Evolutionary conservation across 768 basidiomycete species (phyloP).

Genomic region (Lentinula guzmanii): DNA sequence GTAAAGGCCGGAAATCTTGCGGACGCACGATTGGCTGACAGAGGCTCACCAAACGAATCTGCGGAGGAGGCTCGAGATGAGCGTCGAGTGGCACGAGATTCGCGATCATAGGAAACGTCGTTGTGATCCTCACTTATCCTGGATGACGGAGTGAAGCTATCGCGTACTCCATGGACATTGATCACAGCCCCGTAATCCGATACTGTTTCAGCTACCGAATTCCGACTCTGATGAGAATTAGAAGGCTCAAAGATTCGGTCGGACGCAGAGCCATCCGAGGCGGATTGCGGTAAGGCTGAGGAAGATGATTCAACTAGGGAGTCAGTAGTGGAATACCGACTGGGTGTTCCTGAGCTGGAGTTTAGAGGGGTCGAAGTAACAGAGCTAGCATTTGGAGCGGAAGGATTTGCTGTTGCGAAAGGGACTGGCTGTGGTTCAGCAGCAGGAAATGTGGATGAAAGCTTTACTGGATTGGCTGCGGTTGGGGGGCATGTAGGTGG

Average conservation of each 20-base stretch:
- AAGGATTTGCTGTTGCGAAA: background rate
- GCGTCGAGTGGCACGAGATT: constrained; percentile 10
- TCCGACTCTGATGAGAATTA: constrained; percentile 5
- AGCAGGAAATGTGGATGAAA: background rate
- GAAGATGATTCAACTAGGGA: background rate
- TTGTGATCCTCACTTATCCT: background rate
- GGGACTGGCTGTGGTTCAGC: background rate
- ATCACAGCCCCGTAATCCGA: constrained; percentile 1
- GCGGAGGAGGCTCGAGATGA: constrained; percentile 43
- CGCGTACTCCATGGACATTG: background rate
- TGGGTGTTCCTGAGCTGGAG: background rate
- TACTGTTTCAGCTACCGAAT: background rate
- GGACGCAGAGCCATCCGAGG: background rate
- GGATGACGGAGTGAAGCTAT: background rate
- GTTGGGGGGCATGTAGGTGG: background rate
- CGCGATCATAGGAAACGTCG: background rate
- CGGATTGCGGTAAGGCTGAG: background rate
- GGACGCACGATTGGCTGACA: constrained; percentile 22
- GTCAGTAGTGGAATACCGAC: background rate
- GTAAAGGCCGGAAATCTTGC: constrained; percentile 33
- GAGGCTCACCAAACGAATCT: constrained; percentile 42
- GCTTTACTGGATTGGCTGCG: background rate
- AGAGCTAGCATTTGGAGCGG: background rate
- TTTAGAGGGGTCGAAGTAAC: background rate
- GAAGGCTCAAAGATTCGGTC: background rate